Evolutionary conservation across 306 rosid species (phyloP).

Genomic region (Quercus wislizeni): DNA sequence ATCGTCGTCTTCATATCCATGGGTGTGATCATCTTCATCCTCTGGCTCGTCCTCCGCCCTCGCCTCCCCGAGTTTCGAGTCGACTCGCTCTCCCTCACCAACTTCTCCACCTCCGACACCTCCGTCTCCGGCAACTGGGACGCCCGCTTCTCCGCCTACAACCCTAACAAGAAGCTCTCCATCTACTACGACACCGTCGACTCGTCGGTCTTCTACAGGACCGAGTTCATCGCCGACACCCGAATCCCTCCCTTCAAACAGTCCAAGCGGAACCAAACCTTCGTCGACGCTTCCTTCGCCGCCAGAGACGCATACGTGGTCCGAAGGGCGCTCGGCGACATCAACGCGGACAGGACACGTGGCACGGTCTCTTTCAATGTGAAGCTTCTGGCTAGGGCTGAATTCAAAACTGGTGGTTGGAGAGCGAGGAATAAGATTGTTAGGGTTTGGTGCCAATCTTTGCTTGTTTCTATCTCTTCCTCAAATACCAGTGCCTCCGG

Average conservation of each 20-base stretch:
- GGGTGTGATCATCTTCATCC: constrained; percentile 44
- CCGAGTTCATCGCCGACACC: constrained; percentile 26
- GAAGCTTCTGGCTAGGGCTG: constrained; percentile 41
- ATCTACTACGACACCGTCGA: constrained; percentile 45
- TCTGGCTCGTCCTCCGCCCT: constrained; percentile 91
- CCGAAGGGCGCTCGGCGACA: neutral
- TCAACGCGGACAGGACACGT: constrained; percentile 32
- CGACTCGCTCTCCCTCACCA: constrained; percentile 45
- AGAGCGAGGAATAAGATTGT: constrained; percentile 52
- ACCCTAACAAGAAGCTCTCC: constrained; percentile 68
- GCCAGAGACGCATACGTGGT: constrained; percentile 17
- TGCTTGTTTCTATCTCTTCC: constrained; percentile 36
- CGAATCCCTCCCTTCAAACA: constrained; percentile 53
- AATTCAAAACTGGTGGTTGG: constrained; percentile 73
- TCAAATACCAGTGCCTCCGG: constrained; percentile 15
- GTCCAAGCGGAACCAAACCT: constrained; percentile 32
- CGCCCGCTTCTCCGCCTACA: constrained; percentile 42
- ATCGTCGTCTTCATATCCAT: constrained; percentile 46
- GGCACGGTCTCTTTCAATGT: constrained; percentile 54
- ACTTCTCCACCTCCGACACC: constrained; percentile 42
- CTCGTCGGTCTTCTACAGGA: constrained; percentile 31
- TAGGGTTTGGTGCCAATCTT: constrained; percentile 51
- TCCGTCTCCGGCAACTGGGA: constrained; percentile 61
- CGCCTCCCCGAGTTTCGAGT: constrained; percentile 54
- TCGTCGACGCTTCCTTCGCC: constrained; percentile 22